These are phyloP conservation scores for Mycena indigotica DNA, from an alignment of 768 basidiomycete species.

Conservation along the genomic window DNA sequence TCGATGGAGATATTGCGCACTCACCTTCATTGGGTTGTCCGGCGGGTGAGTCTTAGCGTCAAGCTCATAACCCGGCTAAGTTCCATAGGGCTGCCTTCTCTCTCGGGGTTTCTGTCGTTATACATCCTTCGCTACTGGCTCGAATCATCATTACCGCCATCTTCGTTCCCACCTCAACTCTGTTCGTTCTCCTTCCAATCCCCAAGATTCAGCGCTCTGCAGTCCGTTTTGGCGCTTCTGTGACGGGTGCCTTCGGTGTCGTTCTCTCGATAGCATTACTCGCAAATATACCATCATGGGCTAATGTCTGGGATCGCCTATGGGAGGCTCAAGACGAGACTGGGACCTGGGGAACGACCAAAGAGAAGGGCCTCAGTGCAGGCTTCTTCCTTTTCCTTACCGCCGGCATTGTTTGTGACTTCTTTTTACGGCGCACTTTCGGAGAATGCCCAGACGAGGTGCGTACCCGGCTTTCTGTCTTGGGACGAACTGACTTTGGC, in stretches of 20 bases:
- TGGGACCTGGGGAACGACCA: conserved; percentile 51
- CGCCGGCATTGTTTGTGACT: conserved; percentile 53
- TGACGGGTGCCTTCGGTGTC: conserved; percentile 60
- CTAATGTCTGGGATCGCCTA: conserved; percentile 62
- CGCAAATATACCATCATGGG: conserved; percentile 53
- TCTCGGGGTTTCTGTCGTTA: conserved; percentile 50
- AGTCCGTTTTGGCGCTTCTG: conserved; percentile 53
- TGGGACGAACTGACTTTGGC: not conserved
- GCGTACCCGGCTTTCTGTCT: no score
- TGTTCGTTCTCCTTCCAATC: conserved; percentile 50
- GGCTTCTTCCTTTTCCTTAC: conserved; percentile 55
- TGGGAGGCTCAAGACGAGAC: conserved; percentile 48
- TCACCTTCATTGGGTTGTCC: conserved; percentile 48
- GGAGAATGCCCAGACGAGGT: conserved; percentile 76
- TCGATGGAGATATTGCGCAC: conserved; percentile 55
- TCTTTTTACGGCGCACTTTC: conserved; percentile 53
- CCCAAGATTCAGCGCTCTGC: conserved; percentile 45
- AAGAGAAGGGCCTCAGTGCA: conserved; percentile 63
- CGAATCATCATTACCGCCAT: conserved; percentile 30
- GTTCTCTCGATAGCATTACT: conserved; percentile 57
- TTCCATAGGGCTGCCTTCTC: conserved; percentile 43
- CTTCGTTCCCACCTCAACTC: conserved; percentile 37
- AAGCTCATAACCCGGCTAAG: conserved; percentile 1
- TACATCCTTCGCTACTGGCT: conserved; percentile 36
- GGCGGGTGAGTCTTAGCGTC: conserved; percentile 51